Percentiles rank a stretch among this genome's conserved stretches.
Conservation (phyloP, 2,329 filamentous ascomycete genomes). For the Leptographium radiaticola region DNA sequence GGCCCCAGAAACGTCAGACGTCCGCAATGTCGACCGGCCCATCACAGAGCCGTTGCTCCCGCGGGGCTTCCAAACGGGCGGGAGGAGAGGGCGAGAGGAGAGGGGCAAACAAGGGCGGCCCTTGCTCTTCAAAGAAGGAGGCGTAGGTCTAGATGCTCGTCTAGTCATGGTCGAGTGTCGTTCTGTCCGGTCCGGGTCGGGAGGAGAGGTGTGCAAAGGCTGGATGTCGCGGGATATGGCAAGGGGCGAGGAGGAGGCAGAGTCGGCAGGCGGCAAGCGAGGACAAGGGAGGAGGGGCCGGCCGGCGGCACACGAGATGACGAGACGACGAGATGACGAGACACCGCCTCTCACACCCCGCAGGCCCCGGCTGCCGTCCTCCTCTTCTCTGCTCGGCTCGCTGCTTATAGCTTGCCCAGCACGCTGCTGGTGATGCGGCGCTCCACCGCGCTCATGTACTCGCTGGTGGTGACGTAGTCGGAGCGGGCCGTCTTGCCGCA, state of each 20-base stretch:
- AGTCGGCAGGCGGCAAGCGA: too few species aligned
- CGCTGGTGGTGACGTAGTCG: conserved; percentile 80
- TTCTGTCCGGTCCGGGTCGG: neutral
- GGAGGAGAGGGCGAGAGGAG: too few species aligned
- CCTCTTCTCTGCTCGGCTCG: neutral
- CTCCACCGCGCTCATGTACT: conserved; percentile 91
- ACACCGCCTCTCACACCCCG: neutral
- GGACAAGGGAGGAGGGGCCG: neutral
- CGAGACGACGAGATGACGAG: too few species aligned
- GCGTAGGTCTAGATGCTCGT: neutral
- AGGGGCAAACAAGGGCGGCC: neutral
- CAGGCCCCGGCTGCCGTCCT: too few species aligned
- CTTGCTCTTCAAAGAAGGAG: too few species aligned
- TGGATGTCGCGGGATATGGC: neutral
- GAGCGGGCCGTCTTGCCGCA: conserved; percentile 76
- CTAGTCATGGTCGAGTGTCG: neutral
- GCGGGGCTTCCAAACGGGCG: too few species aligned
- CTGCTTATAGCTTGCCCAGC: conserved; percentile 57
- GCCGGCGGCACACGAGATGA: neutral
- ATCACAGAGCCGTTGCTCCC: neutral
- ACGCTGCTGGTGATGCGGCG: conserved; percentile 69
- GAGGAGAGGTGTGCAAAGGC: neutral
- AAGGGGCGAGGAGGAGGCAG: neutral
- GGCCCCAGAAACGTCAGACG: neutral
- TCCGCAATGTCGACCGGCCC: neutral